Conservation (phyloP, 2,329 filamentous ascomycete genomes). For the Chaetomium sp. region DNA sequence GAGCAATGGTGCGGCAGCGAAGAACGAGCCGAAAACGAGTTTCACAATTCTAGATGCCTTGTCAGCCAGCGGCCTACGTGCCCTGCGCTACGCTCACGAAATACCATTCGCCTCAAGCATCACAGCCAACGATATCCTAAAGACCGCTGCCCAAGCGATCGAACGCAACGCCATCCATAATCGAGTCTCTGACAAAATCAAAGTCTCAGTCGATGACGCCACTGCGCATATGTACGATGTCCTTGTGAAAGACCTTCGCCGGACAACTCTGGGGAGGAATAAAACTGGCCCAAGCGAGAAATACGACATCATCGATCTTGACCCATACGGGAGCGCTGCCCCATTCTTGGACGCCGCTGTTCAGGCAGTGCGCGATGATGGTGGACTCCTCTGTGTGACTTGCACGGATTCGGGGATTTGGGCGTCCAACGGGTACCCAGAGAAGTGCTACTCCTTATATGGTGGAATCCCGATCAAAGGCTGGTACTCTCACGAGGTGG, state of each 20-base stretch:
- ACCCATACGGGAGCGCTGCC: conserved; percentile 90
- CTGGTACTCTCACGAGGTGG: conserved; percentile 78
- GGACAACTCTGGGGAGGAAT: conserved; percentile 31
- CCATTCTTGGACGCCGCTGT: conserved; percentile 89
- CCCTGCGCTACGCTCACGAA: conserved; percentile 85
- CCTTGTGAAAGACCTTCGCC: conserved; percentile 47
- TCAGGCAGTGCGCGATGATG: conserved; percentile 75
- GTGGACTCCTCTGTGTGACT: conserved; percentile 87
- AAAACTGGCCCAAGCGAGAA: conserved; percentile 39
- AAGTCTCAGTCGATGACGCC: conserved; percentile 72
- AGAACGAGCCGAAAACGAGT: conserved; percentile 31
- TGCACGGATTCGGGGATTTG: conserved; percentile 96
- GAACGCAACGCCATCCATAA: conserved; percentile 82
- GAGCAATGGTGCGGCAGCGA: conserved; percentile 7
- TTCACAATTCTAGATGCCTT: conserved; percentile 93
- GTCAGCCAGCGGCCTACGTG: conserved; percentile 86
- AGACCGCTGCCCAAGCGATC: conserved; percentile 72
- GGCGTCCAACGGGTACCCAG: conserved; percentile 87
- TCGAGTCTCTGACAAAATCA: conserved; percentile 62
- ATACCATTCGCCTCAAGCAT: conserved; percentile 76
- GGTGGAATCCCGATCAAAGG: conserved; percentile 85
- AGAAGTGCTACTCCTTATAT: conserved; percentile 92
- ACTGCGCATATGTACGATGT: conserved; percentile 83
- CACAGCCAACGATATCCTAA: conserved; percentile 84
- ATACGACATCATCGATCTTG: conserved; percentile 93